A percentile compares a stretch with the other conserved stretches of the same genome.
Conservation (phyloP, 1,284 basidiomycete species). For the Austropuccinia psidii region DNA sequence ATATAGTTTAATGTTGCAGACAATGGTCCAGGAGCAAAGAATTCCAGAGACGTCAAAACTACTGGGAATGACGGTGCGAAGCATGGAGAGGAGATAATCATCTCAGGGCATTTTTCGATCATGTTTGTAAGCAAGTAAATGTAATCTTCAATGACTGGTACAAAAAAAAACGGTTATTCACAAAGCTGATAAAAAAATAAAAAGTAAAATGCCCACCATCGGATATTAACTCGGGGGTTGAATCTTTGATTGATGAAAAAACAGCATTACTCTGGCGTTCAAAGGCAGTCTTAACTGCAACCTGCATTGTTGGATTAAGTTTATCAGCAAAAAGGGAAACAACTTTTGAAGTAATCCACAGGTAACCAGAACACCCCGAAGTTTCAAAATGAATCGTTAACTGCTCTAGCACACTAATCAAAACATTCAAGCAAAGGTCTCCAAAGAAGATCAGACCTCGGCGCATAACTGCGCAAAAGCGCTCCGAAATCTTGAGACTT, state of each 20-base stretch:
- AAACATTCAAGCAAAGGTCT: slow-evolving; percentile 58
- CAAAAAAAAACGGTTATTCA: not conserved
- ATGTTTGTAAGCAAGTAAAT: slow-evolving; percentile 70
- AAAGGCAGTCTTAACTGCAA: slow-evolving; percentile 59
- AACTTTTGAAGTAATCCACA: slow-evolving; percentile 89
- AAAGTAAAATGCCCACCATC: slow-evolving; percentile 11
- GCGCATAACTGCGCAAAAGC: slow-evolving; percentile 76
- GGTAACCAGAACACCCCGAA: slow-evolving; percentile 75
- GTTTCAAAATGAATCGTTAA: slow-evolving; percentile 71
- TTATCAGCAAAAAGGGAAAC: slow-evolving; percentile 47
- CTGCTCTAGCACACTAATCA: slow-evolving; percentile 63
- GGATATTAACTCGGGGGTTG: not conserved
- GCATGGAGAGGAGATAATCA: slow-evolving; percentile 66
- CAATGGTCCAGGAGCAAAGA: slow-evolving; percentile 71
- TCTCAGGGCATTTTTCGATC: slow-evolving; percentile 61
- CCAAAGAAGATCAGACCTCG: slow-evolving; percentile 78
- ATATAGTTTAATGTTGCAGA: slow-evolving; percentile 75
- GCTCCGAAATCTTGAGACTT: slow-evolving; percentile 71
- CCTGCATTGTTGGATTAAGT: slow-evolving; percentile 51
- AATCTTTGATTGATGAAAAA: not conserved
- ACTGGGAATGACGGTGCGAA: slow-evolving; percentile 69
- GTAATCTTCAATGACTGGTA: slow-evolving; percentile 86
- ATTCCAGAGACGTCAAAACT: slow-evolving; percentile 64
- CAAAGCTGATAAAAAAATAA: not conserved
- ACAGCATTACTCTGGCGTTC: slow-evolving; percentile 58